Evolutionary conservation across 2,329 filamentous ascomycete species (phyloP).

Genomic region (Arachnomyces sp.): DNA sequence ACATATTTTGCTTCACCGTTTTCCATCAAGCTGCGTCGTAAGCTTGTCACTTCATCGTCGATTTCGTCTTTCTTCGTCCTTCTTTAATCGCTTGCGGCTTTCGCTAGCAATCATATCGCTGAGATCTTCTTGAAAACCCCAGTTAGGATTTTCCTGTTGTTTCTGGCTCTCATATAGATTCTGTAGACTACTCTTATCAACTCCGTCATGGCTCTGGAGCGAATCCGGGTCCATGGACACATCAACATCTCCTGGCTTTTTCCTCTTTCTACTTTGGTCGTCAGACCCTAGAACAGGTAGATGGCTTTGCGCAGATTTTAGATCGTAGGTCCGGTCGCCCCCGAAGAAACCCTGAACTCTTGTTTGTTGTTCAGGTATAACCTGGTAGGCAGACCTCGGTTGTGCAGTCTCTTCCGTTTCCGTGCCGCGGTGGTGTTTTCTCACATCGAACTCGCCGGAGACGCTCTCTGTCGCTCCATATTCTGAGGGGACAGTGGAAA

Average conservation of each 20-base stretch:
- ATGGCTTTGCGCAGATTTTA: constrained; percentile 52
- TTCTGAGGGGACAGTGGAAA: constrained; percentile 73
- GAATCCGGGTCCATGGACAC: constrained; percentile 83
- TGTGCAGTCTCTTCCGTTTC: constrained; percentile 74
- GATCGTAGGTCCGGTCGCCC: constrained; percentile 85
- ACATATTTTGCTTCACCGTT: no score
- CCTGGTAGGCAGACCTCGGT: constrained; percentile 74
- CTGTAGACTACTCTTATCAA: constrained; percentile 76
- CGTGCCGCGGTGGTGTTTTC: constrained; percentile 74
- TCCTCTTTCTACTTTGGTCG: constrained; percentile 69
- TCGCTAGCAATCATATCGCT: constrained; percentile 95
- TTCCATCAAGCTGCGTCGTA: no score
- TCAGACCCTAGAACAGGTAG: constrained; percentile 72
- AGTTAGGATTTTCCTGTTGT: constrained; percentile 59
- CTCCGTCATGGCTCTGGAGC: constrained; percentile 62
- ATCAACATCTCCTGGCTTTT: constrained; percentile 94
- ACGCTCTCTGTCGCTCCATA: constrained; percentile 67
- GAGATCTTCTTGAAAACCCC: constrained; percentile 78
- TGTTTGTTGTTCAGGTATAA: constrained; percentile 81
- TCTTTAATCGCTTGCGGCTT: constrained; percentile 79
- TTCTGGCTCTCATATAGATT: constrained; percentile 68
- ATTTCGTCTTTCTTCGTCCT: constrained; percentile 68
- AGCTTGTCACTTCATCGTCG: constrained; percentile 36
- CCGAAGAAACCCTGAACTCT: constrained; percentile 91
- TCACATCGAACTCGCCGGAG: constrained; percentile 79